These are phyloP conservation scores for Aspergillus candidus DNA, from an alignment of 2,329 filamentous ascomycete genomes.

Conservation along the genomic window DNA sequence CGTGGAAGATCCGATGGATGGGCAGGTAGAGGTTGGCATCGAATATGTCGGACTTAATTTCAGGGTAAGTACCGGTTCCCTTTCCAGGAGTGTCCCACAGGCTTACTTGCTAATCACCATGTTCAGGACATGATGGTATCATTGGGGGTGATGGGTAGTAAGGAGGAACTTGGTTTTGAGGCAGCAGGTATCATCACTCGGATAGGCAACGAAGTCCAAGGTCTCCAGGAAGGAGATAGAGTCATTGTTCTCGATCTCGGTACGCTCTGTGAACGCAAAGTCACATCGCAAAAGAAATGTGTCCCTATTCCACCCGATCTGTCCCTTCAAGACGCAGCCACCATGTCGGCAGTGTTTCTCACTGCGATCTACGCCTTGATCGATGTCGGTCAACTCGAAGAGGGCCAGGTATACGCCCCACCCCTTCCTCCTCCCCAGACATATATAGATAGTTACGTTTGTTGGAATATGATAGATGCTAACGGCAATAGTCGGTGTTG, in stretches of 20 bases:
- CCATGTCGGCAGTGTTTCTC: slow-evolving; percentile 2
- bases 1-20: not conserved
- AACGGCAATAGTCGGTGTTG: slow-evolving; percentile 10
- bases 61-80: slow-evolving; percentile 12
- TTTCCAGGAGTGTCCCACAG: slow-evolving; percentile 5
- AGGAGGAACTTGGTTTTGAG: slow-evolving; percentile 2
- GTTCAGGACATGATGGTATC: slow-evolving; percentile 14
- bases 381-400: slow-evolving; percentile 6
- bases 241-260: slow-evolving; percentile 3
- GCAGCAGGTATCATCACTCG: slow-evolving; percentile 12
- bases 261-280: too few species aligned
- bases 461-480: slow-evolving; percentile 4
- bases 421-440: slow-evolving; percentile 3
- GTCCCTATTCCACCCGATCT: not conserved
- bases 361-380: slow-evolving; percentile 9
- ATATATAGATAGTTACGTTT: slow-evolving; percentile 9
- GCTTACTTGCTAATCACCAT: too few species aligned
- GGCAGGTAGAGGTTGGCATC: slow-evolving; percentile 18
- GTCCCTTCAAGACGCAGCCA: slow-evolving; percentile 1
- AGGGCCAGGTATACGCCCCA: slow-evolving; percentile 16
- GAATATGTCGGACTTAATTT: slow-evolving; percentile 15
- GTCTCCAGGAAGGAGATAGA: slow-evolving; percentile 2
- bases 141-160: slow-evolving; percentile 34
- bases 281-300: not conserved
- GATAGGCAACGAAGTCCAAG: not conserved